These are phyloP conservation scores for Ophiocordyceps unilateralis DNA, from an alignment of 2,329 filamentous ascomycete genomes.

Conservation along the genomic window DNA sequence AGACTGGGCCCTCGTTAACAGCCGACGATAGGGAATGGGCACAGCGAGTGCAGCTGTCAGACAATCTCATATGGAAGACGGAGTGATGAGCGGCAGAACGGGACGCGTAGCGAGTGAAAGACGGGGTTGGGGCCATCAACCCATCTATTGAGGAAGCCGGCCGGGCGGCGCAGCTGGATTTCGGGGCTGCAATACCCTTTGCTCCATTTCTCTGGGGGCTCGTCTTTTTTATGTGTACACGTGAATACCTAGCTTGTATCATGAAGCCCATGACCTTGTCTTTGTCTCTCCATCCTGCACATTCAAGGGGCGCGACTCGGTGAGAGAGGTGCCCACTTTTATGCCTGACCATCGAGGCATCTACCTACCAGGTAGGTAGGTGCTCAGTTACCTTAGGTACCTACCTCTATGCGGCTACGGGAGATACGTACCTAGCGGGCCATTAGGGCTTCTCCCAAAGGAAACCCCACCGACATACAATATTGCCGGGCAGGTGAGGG, in stretches of 20 bases:
- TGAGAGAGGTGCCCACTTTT: neutral
- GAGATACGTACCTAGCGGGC: neutral
- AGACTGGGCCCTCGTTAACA: constrained; percentile 9
- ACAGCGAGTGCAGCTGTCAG: constrained; percentile 42
- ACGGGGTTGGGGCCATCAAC: no score
- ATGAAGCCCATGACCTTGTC: neutral
- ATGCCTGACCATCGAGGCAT: neutral
- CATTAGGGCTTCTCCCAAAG: constrained; percentile 18
- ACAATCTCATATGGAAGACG: constrained; percentile 43
- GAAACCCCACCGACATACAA: constrained; percentile 5
- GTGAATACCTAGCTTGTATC: neutral
- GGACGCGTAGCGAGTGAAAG: neutral
- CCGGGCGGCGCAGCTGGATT: neutral
- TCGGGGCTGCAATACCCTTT: constrained; percentile 1
- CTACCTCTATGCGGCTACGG: no score
- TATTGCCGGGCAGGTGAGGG: neutral
- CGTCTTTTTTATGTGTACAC: neutral
- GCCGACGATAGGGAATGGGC: constrained; percentile 42
- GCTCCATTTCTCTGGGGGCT: neutral
- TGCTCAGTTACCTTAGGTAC: no score
- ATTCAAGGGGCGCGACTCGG: no score
- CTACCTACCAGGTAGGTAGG: neutral
- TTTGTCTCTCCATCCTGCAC: no score
- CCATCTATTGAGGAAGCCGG: neutral
- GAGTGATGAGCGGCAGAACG: constrained; percentile 9